A percentile compares a stretch with the other conserved stretches of the same genome.
phyloP scores from a whole-genome alignment of 73 alveolate genomes.

The Tetrahymena thermophila region DNA sequence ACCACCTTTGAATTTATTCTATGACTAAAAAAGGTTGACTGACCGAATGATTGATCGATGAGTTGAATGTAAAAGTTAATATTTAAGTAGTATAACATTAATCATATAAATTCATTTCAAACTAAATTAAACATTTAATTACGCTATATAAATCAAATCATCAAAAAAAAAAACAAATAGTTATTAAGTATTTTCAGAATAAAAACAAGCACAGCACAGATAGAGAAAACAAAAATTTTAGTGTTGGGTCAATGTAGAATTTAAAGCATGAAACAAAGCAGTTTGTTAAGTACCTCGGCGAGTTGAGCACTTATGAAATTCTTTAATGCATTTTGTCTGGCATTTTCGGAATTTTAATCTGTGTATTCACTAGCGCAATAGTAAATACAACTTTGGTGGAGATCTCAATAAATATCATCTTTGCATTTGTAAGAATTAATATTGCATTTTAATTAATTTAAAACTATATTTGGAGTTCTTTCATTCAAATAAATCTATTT shows the following conservation, averaged over 20 bases:
- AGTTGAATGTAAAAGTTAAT: background rate
- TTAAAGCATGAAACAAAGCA: background rate
- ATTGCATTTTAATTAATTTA: background rate
- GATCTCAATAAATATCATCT: conserved; percentile 11
- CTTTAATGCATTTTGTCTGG: conserved; percentile 15
- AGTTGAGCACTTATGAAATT: background rate
- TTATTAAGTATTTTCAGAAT: background rate
- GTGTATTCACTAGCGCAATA: conserved; percentile 3
- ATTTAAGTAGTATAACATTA: background rate
- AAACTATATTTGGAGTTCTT: background rate
- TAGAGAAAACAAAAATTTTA: background rate
- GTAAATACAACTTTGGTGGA: conserved; percentile 37
- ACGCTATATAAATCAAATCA: background rate
- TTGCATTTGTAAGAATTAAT: conserved; percentile 4
- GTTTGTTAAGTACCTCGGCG: background rate
- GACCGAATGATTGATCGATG: background rate
- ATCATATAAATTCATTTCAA: background rate
- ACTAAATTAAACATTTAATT: background rate
- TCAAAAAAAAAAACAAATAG: background rate
- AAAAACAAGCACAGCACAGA: background rate
- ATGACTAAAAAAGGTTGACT: background rate
- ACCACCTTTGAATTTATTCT: background rate
- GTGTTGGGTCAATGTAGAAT: background rate
- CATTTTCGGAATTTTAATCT: conserved; percentile 11
- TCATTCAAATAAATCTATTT: background rate